Evolutionary conservation across 805 yeast species (phyloP).

Genomic region (Candida silvicultrix): DNA sequence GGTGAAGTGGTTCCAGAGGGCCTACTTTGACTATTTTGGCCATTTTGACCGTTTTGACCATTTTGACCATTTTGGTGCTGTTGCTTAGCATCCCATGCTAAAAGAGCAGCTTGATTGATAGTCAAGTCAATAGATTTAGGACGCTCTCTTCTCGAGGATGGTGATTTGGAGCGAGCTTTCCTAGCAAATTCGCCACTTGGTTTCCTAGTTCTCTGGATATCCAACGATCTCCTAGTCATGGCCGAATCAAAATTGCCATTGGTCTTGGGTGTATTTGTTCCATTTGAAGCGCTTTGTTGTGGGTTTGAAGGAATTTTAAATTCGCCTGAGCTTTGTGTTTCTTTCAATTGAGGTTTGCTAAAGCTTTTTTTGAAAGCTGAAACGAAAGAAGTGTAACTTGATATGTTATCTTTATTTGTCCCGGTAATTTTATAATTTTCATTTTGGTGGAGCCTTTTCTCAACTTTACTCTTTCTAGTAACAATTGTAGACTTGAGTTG

Average conservation of each 20-base stretch:
- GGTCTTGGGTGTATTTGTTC: background rate
- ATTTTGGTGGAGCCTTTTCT: constrained; percentile 7
- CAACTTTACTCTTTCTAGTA: constrained; percentile 8
- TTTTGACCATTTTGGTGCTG: constrained; percentile 5
- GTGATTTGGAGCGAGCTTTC: constrained; percentile 13
- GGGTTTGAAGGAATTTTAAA: constrained; percentile 9
- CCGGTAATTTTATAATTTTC: constrained; percentile 9
- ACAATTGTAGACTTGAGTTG: constrained; percentile 14
- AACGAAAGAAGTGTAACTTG: constrained; percentile 20
- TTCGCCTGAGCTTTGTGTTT: background rate
- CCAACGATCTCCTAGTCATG: background rate
- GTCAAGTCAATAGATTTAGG: constrained; percentile 21
- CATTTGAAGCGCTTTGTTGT: background rate
- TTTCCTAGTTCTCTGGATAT: background rate
- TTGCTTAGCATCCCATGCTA: constrained; percentile 18
- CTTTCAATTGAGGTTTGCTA: background rate
- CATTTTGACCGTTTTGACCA: constrained; percentile 1
- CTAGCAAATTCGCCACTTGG: constrained; percentile 1
- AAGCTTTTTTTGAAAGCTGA: constrained; percentile 13
- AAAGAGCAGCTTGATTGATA: constrained; percentile 18
- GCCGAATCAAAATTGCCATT: background rate
- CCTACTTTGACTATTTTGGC: constrained; percentile 2
- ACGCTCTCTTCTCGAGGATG: constrained; percentile 11
- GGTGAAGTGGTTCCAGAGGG: constrained; percentile 6
- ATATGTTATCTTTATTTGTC: constrained; percentile 9